Evolutionary conservation across 139 green algal species (phyloP), one percentile per base, ranked within the genome.

Genomic region (Chlamydomonas schloesseri): DNA sequence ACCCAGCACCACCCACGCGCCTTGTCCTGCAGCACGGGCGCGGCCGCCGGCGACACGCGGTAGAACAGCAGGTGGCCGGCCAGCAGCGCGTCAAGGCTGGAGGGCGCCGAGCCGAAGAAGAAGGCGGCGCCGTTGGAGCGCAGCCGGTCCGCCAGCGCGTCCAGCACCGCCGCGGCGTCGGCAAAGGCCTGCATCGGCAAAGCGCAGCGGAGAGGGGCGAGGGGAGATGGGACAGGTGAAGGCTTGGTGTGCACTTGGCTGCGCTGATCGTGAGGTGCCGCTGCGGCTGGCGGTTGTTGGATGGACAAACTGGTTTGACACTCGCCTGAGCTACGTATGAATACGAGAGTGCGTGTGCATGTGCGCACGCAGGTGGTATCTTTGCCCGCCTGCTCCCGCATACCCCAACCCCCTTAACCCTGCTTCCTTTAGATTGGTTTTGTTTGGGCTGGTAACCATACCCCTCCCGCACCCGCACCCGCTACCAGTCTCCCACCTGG

Each of bases 21-120:
- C 64, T 76, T 86, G 47, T 77, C 82, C 72, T 83, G 73, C 55
- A 97, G 92, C 37, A 93, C 89, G 5, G 94, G 93, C 29, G 91
- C 88, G 11, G 90, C 90, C 14, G 93, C 88, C 6, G 91, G 90
- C 31, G 91, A 92, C 1, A 42, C 34, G 9, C 86, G 82, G 71
- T 94, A 94, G 82, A 92, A 95, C 13, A 91, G 68, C 65, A 95
- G 88, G 77, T 96, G 92, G 1, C 91, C 92, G 55, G 89, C 89
- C 71, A 97, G 83, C 79, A 95, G 81, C 4, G 94, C 94, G 82
- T 97, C 94, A 28, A 95, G 31, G 62, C 82, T 95, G 92, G 89
- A 91, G 42, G 94, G 92, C 9, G 37, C n/a, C 29, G 74, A 34
- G 0, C 94, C 94, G 33, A 97, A 93, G 57, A 96, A 89, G 88